Percentiles rank a stretch among this genome's conserved stretches.
Evolutionary conservation across 768 basidiomycete genomes (phyloP).

Genomic region (Lactifluus echinatus): DNA sequence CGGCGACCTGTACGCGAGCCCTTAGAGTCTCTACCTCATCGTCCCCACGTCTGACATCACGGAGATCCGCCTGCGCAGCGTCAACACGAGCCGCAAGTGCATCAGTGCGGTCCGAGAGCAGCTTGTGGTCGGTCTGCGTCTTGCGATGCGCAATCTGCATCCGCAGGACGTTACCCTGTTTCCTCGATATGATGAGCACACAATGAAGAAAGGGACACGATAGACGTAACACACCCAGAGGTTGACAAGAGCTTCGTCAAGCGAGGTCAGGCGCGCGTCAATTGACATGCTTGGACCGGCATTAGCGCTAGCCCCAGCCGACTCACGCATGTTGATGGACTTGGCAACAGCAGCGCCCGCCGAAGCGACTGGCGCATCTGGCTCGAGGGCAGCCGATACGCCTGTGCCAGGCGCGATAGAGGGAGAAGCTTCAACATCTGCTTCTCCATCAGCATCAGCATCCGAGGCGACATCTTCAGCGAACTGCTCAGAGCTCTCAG

Average conservation of each 20-base stretch:
- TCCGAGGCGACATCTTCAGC: constrained; percentile 14
- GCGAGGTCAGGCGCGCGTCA: constrained; percentile 13
- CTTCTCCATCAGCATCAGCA: constrained; percentile 12
- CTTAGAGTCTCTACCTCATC: constrained; percentile 2
- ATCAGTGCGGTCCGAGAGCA: constrained; percentile 17
- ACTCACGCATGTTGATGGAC: not conserved
- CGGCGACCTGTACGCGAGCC: not conserved
- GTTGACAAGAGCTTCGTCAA: constrained; percentile 20
- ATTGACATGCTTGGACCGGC: not conserved
- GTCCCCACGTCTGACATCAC: not conserved
- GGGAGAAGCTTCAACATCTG: constrained; percentile 4
- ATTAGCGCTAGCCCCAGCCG: not conserved
- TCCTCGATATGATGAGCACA: not conserved
- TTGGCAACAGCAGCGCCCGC: not conserved
- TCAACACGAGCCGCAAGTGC: constrained; percentile 17
- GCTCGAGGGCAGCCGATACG: not conserved
- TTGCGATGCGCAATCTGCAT: constrained; percentile 22
- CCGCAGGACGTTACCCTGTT: constrained; percentile 18
- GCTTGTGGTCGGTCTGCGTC: constrained; percentile 20
- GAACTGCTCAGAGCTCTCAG: constrained; percentile 10
- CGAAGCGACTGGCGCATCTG: not conserved
- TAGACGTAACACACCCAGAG: constrained; percentile 14
- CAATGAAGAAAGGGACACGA: not conserved
- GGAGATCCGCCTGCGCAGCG: constrained; percentile 13
- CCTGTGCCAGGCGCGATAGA: not conserved